These are phyloP conservation scores for Botryosphaeria dothidea DNA, from an alignment of 2,329 filamentous ascomycete species.

Conservation along the genomic window DNA sequence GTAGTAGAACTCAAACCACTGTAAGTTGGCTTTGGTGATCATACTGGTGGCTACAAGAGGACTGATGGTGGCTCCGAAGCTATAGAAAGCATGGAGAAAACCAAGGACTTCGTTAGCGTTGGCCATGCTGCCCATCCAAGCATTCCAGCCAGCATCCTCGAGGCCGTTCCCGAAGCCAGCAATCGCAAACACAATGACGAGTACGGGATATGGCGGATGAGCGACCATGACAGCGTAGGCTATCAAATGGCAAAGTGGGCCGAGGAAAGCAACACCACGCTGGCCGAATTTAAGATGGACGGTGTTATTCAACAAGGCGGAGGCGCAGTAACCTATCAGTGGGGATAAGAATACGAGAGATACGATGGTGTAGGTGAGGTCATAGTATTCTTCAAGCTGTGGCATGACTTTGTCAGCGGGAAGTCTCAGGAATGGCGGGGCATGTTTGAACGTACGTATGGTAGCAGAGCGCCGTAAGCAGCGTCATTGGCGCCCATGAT, in stretches of 20 bases:
- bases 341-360: conserved; percentile 69
- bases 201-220: conserved; percentile 68
- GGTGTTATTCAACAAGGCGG: conserved; percentile 64
- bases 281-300: conserved; percentile 68
- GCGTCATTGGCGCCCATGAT: conserved; percentile 71
- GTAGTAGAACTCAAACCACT: conserved; percentile 77
- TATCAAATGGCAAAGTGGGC: conserved; percentile 62
- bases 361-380: conserved; percentile 62
- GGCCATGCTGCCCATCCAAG: conserved; percentile 70
- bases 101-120: conserved; percentile 74
- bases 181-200: conserved; percentile 66
- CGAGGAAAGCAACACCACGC: conserved; percentile 68
- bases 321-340: conserved; percentile 64
- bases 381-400: conserved; percentile 60
- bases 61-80: conserved; percentile 67
- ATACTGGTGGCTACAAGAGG: conserved; percentile 73
- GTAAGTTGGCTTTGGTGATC: conserved; percentile 61
- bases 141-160: conserved; percentile 62
- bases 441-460: conserved; percentile 49
- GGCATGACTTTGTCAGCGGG: conserved; percentile 28
- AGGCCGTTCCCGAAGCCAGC: conserved; percentile 73
- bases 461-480: conserved; percentile 59
- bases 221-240: conserved; percentile 66
- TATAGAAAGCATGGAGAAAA: conserved; percentile 71
- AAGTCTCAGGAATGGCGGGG: neutral